Base-by-base conservation (phyloP, 2,329 filamentous ascomycete species). In the Seiridium unicorne region DNA sequence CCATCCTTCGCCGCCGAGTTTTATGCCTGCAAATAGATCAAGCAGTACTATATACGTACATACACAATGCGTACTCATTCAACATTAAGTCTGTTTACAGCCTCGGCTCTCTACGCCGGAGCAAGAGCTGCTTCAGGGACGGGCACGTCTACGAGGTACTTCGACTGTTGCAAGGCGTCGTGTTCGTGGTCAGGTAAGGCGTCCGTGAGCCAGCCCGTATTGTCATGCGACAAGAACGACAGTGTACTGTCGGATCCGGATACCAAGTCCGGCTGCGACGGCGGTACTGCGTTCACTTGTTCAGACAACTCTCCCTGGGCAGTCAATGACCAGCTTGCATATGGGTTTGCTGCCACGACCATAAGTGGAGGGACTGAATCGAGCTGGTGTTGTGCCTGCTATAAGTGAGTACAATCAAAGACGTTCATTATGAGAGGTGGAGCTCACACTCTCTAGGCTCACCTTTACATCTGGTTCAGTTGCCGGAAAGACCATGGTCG, bases 121-220 rank as follows among this genome's bases (percentile, higher is more conserved):
- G 44, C 13, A 6, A 26, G 44, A 40, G 68, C 63, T 10, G 67
- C 63, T 10, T 64, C 63, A 1, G 68, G 68, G 54, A 64, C 47
- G 7, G 68, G 68, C 36, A 42, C 46, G 46, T 73, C 73, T 44
- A 75, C 73, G 4, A 64, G 73, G 32, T 76, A 74, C 64, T 74
- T 77, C 73, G 83, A 86, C 68, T 86, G 84, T 71, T 86, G 83
- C 75, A 86, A 87, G 73, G 77, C 81, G 7, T 82, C 80, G 11
- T 86, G 83, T 65, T 74, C 75, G 2, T 79, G 82, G 82, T 72
- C 74, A 36, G 76, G 72, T 48, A 84, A 84, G 67, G 78, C 77
- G 4, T 44, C 69, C 44, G 71, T 81, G 65, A 68, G 70, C 48
- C 65, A 63, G 49, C 79, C 80, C 1, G 79, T 82, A 9, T 68